Evolutionary conservation across 768 basidiomycete genomes (phyloP), one percentile per base, ranked within the genome.

Genomic region (Psilocybe sp.): DNA sequence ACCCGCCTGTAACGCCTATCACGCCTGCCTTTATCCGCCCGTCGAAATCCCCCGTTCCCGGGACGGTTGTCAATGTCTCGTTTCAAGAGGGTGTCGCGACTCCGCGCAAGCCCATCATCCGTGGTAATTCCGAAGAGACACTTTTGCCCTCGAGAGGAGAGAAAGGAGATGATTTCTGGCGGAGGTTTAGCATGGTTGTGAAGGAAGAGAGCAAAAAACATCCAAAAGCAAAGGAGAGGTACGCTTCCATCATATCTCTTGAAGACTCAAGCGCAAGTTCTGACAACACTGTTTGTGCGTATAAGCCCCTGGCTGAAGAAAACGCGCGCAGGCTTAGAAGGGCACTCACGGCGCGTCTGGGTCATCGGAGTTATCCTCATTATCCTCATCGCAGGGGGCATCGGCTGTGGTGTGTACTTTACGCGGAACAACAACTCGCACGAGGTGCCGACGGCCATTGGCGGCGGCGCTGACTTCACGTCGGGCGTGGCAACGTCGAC

Each of bases 101-200:
- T 23, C 70, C 68, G 13, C 63, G 65, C 19, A 66, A 71, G 48
- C 70, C 76, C 14, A 89, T 90, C 60, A 76, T 91, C 61, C 79
- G 89, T 13, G 80, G 86, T 5, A 75, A 82, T 44, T 72, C 72
- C 1, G 89, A 92, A 64, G 87, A 84, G 37, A 79, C 82, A 1
- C 61, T 87, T 2, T 64, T 91, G 7, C 84, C 87, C 1, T 73
- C 72, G 36, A 77, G 87, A 40, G 87, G 88, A 2, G 81, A 88
- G 62, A 80, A 76, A 43, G 87, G 88, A 0, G 89, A 92, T 59
- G 86, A 91, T 59, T 92, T 92, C 68, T 92, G 90, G 90, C 75
- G 87, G 52, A 76, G 90, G 35, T 92, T 92, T 68, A 88, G 85
- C 53, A 89, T 91, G 74, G 82, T 92, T 53, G 89, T 82, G 8